Evolutionary conservation across 2,329 filamentous ascomycete genomes (phyloP).

Genomic region (Ambrosiella xylebori): DNA sequence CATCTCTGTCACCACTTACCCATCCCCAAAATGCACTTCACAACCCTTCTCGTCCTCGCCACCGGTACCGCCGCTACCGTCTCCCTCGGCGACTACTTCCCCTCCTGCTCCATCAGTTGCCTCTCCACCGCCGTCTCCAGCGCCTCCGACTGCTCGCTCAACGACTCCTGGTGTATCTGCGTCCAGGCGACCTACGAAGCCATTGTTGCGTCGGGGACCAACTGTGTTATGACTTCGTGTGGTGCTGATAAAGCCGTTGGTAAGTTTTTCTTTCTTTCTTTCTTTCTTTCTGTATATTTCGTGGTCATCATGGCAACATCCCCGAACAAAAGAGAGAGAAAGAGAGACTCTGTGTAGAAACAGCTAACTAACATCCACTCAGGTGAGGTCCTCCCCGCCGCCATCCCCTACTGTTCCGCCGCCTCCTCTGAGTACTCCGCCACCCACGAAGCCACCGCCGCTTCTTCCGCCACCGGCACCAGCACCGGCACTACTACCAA

Average conservation of each 20-base stretch:
- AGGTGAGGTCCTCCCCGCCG: slow-evolving; percentile 26
- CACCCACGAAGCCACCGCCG: not conserved
- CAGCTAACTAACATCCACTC: slow-evolving; percentile 13
- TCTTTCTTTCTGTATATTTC: not conserved
- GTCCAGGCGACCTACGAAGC: slow-evolving; percentile 20
- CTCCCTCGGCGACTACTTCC: slow-evolving; percentile 19
- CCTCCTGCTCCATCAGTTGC: slow-evolving; percentile 24
- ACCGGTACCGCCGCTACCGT: not conserved
- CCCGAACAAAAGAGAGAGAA: too few relatives aligned
- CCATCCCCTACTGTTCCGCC: slow-evolving; percentile 12
- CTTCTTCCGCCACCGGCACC: not conserved
- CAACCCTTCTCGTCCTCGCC: not conserved
- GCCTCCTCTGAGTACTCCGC: slow-evolving; percentile 13
- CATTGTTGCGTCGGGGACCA: slow-evolving; percentile 20
- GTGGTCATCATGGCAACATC: too few relatives aligned
- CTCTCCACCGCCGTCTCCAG: slow-evolving; percentile 19
- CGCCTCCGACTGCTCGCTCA: slow-evolving; percentile 19
- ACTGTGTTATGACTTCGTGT: slow-evolving; percentile 23
- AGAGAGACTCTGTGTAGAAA: not conserved
- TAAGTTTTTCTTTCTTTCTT: slow-evolving; percentile 17
- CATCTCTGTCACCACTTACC: not conserved
- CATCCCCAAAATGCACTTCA: not conserved
- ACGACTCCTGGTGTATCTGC: slow-evolving; percentile 21
- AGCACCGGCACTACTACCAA: slow-evolving; percentile 6
- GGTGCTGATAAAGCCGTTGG: slow-evolving; percentile 23